Percentiles rank a stretch among this genome's conserved stretches.
These are phyloP conservation scores for Macrolepiota fuliginosa DNA, from an alignment of 768 basidiomycete species.

Conservation along the genomic window DNA sequence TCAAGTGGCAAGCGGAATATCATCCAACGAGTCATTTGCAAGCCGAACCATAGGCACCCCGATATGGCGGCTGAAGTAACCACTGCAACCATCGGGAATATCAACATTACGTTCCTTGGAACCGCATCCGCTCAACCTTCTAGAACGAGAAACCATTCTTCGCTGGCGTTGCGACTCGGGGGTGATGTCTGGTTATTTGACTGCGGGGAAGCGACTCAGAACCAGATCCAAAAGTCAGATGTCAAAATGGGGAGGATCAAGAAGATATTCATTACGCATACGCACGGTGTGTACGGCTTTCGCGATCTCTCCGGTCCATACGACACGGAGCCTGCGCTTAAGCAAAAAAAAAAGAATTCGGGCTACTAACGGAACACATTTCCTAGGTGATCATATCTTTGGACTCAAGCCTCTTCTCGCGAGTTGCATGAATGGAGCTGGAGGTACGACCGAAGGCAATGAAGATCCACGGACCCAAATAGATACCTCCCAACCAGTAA, in stretches of 20 bases:
- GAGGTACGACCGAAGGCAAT: conserved; percentile 53
- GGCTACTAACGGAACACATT: conserved; percentile 6
- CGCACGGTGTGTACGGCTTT: conserved; percentile 57
- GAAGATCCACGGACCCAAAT: conserved; percentile 57
- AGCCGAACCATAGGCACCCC: not conserved
- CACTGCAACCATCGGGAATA: not conserved
- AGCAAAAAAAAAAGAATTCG: not conserved
- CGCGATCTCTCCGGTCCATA: not conserved
- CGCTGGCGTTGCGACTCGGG: conserved; percentile 63
- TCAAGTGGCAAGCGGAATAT: not conserved
- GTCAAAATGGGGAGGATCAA: conserved; percentile 79
- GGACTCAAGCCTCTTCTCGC: conserved; percentile 71
- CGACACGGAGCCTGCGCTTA: not conserved
- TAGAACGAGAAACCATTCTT: conserved; percentile 73
- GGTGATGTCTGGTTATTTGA: conserved; percentile 83
- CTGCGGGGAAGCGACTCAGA: conserved; percentile 83
- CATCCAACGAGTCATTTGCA: not conserved
- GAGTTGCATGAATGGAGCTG: conserved; percentile 70
- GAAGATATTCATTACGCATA: conserved; percentile 88
- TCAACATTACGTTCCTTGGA: conserved; percentile 74
- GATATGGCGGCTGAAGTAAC: not conserved
- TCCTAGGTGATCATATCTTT: conserved; percentile 80
- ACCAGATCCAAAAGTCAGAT: conserved; percentile 66
- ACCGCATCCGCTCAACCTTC: conserved; percentile 84
- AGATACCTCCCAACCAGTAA: conserved; percentile 32